Conservation (phyloP, 768 basidiomycete species). For the Amanita pallidorosea region DNA sequence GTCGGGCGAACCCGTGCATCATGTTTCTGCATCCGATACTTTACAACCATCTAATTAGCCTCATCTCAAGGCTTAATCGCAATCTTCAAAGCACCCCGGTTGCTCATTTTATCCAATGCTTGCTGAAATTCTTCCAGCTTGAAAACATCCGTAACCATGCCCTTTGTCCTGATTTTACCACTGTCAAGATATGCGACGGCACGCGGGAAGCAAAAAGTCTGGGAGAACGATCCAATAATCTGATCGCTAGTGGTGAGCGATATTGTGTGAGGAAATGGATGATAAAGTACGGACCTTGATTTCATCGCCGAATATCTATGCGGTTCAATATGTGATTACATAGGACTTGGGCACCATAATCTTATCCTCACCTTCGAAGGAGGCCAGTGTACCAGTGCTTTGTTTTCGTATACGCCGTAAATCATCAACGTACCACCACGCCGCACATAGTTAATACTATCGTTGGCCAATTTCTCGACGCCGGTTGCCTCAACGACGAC, state of each 20-base stretch:
- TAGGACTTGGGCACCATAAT: neutral
- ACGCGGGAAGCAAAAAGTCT: conserved; percentile 83
- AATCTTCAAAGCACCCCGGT: conserved; percentile 50
- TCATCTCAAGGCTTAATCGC: conserved; percentile 39
- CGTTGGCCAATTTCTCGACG: conserved; percentile 78
- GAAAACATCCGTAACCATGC: conserved; percentile 64
- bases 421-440: conserved; percentile 79
- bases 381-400: conserved; percentile 77
- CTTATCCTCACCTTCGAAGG: conserved; percentile 61
- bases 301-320: conserved; percentile 58
- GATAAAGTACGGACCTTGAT: conserved; percentile 23
- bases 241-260: conserved; percentile 14
- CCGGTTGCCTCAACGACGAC: conserved; percentile 66
- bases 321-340: neutral
- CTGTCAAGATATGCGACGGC: conserved; percentile 84
- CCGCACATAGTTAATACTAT: conserved; percentile 82
- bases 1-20: too few relatives aligned
- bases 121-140: conserved; percentile 59
- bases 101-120: conserved; percentile 66
- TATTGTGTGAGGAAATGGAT: neutral
- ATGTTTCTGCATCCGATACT: neutral
- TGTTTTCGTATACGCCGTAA: conserved; percentile 87
- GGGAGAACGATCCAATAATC: conserved; percentile 90
- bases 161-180: conserved; percentile 72
- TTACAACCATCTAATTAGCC: conserved; percentile 2